A percentile compares a stretch with the other conserved stretches of the same genome.
Conservation (phyloP, 1,284 basidiomycete species). For the Ganoderma boninense region DNA sequence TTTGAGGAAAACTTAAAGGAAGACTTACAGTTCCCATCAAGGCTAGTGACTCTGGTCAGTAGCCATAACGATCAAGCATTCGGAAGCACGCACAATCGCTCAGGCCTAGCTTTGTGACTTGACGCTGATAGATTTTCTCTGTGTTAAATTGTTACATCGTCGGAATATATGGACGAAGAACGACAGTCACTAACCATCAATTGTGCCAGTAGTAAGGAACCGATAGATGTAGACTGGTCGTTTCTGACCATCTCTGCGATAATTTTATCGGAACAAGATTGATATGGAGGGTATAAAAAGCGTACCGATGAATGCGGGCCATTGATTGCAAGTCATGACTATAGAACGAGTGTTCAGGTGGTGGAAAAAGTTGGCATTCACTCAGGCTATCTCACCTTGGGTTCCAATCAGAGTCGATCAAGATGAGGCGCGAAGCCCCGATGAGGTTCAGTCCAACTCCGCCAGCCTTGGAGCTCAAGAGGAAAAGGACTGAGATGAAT, state of each 20-base stretch:
- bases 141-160: neutral
- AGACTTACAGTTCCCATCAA: conserved; percentile 67
- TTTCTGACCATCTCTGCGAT: conserved; percentile 90
- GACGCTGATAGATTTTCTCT: conserved; percentile 92
- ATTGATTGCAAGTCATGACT: conserved; percentile 96
- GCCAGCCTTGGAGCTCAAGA: conserved; percentile 95
- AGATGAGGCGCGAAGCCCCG: conserved; percentile 85
- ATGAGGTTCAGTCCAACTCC: conserved; percentile 96
- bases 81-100: conserved; percentile 73
- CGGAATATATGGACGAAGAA: neutral
- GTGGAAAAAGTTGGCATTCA: neutral
- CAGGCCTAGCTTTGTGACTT: conserved; percentile 95
- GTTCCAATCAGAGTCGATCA: conserved; percentile 97
- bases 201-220: conserved; percentile 83
- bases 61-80: neutral
- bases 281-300: too few relatives aligned
- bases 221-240: conserved; percentile 94
- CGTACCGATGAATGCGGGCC: conserved; percentile 94
- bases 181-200: conserved; percentile 61
- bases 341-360: neutral
- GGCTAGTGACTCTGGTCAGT: conserved; percentile 48
- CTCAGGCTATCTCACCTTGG: conserved; percentile 65
- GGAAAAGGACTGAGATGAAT: conserved; percentile 77
- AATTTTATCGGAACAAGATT: conserved; percentile 2
- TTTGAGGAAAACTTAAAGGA: conserved; percentile 39